These are phyloP conservation scores for Platanthera zijinensis DNA, from an alignment of 106 monocot species.

Conservation along the genomic window DNA sequence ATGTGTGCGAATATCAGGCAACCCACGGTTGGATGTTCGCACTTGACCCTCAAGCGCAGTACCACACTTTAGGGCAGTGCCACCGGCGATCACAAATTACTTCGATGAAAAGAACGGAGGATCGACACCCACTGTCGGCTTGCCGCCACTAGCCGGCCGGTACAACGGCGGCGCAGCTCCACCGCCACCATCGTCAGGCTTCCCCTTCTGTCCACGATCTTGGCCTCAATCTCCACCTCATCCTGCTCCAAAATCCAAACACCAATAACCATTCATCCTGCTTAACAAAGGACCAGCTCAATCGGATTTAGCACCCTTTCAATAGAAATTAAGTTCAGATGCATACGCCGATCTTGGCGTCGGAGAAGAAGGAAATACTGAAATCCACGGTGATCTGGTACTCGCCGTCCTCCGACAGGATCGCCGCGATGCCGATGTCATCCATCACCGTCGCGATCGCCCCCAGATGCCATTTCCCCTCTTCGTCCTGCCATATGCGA, in stretches of 20 bases:
- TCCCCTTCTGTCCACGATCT: constrained; percentile 18
- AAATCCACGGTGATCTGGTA: constrained; percentile 50
- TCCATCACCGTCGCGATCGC: constrained; percentile 48
- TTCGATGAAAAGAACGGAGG: background rate
- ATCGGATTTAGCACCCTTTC: background rate
- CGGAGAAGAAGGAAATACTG: constrained; percentile 45
- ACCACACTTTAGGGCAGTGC: too few relatives aligned
- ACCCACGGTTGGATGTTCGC: too few relatives aligned
- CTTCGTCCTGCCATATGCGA: constrained; percentile 18
- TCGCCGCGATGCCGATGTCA: constrained; percentile 49
- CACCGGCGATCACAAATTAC: background rate
- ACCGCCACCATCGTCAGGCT: constrained; percentile 18
- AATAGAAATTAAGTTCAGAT: too few relatives aligned
- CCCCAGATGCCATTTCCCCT: constrained; percentile 49
- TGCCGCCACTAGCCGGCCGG: constrained; percentile 21
- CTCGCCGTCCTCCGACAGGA: constrained; percentile 28
- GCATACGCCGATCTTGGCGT: constrained; percentile 33
- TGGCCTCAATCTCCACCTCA: constrained; percentile 43
- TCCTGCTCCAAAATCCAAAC: constrained; percentile 18
- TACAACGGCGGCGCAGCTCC: constrained; percentile 16
- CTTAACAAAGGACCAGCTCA: too few relatives aligned
- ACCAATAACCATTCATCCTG: background rate
- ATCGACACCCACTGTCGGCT: constrained; percentile 38
- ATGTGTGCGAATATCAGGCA: too few relatives aligned
- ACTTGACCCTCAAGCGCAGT: too few relatives aligned